Evolutionary conservation across 257 asterid species (phyloP).

Genomic region (Verbascum thapsus): DNA sequence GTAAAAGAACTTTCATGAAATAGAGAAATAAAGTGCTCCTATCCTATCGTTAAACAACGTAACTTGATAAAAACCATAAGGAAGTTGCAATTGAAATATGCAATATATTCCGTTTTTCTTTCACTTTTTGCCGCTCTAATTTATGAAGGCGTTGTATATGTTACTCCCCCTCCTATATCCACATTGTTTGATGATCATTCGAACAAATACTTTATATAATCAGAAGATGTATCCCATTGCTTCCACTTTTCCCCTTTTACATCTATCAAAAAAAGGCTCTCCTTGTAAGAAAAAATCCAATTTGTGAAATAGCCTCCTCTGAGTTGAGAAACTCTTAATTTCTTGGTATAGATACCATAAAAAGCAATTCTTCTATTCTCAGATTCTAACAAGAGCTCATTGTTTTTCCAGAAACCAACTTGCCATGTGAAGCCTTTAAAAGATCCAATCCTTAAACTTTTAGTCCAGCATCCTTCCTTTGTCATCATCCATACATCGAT

Average conservation of each 20-base stretch:
- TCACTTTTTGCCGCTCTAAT: no score
- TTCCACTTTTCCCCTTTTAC: constrained; percentile 30
- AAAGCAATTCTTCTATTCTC: constrained; percentile 25
- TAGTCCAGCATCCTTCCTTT: constrained; percentile 43
- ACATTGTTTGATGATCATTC: constrained; percentile 19
- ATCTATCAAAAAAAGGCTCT: constrained; percentile 43
- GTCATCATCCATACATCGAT: constrained; percentile 49
- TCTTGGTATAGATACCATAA: constrained; percentile 28
- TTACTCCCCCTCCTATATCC: no score
- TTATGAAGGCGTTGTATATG: no score
- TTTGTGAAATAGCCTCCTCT: constrained; percentile 29
- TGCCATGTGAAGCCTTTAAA: constrained; percentile 41
- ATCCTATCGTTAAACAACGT: no score
- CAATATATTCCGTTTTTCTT: no score
- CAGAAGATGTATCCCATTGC: constrained; percentile 41
- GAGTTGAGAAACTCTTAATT: constrained; percentile 26
- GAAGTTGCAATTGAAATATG: no score
- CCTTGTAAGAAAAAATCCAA: constrained; percentile 45
- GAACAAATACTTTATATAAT: constrained; percentile 37
- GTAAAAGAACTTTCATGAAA: no score
- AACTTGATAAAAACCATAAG: no score
- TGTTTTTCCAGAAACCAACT: constrained; percentile 45
- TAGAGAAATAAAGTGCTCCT: no score
- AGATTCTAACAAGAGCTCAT: constrained; percentile 41
- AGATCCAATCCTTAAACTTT: constrained; percentile 35